phyloP scores from a whole-genome alignment of 2,329 filamentous ascomycete species.

The Alternaria angustiovoidea region DNA sequence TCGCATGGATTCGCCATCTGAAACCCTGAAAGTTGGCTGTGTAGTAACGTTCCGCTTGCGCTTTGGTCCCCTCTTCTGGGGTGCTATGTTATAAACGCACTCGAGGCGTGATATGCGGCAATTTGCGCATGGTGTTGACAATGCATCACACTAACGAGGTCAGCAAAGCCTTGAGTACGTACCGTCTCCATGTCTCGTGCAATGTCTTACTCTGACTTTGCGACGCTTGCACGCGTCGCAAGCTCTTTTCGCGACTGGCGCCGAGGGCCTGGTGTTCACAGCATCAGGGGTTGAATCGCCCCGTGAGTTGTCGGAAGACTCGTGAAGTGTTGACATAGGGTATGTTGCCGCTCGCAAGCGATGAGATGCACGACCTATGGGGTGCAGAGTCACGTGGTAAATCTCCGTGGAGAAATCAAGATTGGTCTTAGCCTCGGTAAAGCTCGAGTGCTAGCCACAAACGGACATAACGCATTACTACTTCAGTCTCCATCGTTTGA shows the following conservation, averaged over 20 bases:
- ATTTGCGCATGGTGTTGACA: background rate
- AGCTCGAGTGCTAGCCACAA: too few relatives aligned
- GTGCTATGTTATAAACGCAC: background rate
- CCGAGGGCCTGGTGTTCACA: background rate
- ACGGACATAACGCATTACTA: too few relatives aligned
- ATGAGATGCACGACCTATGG: background rate
- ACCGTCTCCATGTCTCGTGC: background rate
- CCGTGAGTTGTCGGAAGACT: background rate
- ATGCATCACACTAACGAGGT: background rate
- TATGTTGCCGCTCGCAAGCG: background rate
- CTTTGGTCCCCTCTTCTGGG: slow-evolving; percentile 1
- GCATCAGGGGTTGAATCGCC: background rate
- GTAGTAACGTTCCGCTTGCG: background rate
- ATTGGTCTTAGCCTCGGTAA: too few relatives aligned
- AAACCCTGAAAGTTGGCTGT: background rate
- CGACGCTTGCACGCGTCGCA: slow-evolving; percentile 1
- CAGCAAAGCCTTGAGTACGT: background rate
- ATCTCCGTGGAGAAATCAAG: background rate
- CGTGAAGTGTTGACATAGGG: background rate
- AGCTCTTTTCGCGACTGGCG: background rate
- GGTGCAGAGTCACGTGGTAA: background rate
- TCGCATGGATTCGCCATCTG: background rate
- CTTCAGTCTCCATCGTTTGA: too few relatives aligned
- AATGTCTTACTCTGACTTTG: background rate
- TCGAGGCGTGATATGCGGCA: background rate